These are phyloP conservation scores for Gilbertella persicaria DNA, from an alignment of 371 early-diverging fungal species.

Conservation along the genomic window DNA sequence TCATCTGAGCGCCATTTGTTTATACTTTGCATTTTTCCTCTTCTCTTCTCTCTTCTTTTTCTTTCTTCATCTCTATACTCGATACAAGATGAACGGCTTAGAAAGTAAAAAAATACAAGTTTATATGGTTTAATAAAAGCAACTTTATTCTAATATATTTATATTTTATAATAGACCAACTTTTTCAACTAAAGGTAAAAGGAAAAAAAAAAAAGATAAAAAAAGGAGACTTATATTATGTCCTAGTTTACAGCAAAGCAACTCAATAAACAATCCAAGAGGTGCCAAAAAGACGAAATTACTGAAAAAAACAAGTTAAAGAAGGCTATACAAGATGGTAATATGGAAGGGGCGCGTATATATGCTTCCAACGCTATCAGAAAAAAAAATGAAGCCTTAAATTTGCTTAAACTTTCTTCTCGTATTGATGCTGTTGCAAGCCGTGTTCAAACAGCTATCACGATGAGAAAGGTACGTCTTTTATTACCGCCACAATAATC, in stretches of 20 bases:
- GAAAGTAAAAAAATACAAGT: constrained; percentile 20
- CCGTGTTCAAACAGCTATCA: constrained; percentile 93
- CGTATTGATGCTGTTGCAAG: constrained; percentile 93
- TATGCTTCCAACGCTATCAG: constrained; percentile 96
- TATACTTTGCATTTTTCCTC: constrained; percentile 3
- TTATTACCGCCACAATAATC: not conserved
- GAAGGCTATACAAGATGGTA: constrained; percentile 93
- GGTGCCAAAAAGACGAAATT: constrained; percentile 83
- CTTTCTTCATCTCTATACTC: not conserved
- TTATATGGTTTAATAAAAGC: not conserved
- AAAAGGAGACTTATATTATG: not conserved
- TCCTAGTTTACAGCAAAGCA: constrained; percentile 93
- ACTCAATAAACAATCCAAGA: constrained; percentile 82
- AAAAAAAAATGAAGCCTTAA: constrained; percentile 93
- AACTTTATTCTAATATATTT: constrained; percentile 1
- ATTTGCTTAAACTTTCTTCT: constrained; percentile 83
- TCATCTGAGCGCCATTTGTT: too few relatives aligned
- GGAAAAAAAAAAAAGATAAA: not conserved
- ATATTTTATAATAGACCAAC: constrained; percentile 45
- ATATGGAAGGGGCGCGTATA: constrained; percentile 92
- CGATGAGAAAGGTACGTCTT: constrained; percentile 79
- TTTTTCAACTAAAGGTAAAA: constrained; percentile 72
- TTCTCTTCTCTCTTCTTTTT: constrained; percentile 2
- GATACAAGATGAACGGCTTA: constrained; percentile 25
- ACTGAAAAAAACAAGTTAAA: constrained; percentile 85